phyloP scores from a whole-genome alignment of 2,329 filamentous ascomycete genomes.

The Lecanicillium sp. region DNA sequence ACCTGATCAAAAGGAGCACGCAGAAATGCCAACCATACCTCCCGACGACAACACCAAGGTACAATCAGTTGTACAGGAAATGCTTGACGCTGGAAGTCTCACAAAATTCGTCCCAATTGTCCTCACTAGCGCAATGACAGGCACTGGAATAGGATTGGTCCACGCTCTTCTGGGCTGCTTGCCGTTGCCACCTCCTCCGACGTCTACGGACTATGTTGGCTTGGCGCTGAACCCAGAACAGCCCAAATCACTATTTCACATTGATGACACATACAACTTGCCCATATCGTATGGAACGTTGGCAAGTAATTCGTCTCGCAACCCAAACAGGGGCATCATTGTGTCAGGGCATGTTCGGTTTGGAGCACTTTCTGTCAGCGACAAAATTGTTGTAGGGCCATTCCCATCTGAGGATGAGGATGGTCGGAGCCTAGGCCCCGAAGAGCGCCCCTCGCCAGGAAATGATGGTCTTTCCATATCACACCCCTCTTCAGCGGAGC shows the following conservation, averaged over 20 bases:
- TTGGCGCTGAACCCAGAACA: slow-evolving; percentile 49
- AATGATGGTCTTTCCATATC: slow-evolving; percentile 42
- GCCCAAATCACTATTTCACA: slow-evolving; percentile 66
- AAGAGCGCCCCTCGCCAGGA: slow-evolving; percentile 37
- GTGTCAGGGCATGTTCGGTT: slow-evolving; percentile 79
- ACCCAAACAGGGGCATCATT: slow-evolving; percentile 54
- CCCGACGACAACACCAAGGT: slow-evolving; percentile 49
- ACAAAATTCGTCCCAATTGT: slow-evolving; percentile 67
- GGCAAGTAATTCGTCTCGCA: slow-evolving; percentile 10
- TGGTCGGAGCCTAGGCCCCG: slow-evolving; percentile 26
- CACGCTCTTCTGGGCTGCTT: slow-evolving; percentile 74
- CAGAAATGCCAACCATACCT: slow-evolving; percentile 50
- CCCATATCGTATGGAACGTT: slow-evolving; percentile 45
- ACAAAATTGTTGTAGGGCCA: slow-evolving; percentile 71
- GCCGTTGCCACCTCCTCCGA: slow-evolving; percentile 55
- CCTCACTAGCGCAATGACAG: slow-evolving; percentile 79
- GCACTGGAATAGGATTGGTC: slow-evolving; percentile 69
- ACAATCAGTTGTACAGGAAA: slow-evolving; percentile 41
- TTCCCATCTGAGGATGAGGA: slow-evolving; percentile 53
- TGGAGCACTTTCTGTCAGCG: slow-evolving; percentile 68
- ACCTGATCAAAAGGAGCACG: slow-evolving; percentile 37
- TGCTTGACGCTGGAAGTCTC: slow-evolving; percentile 34
- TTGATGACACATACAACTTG: slow-evolving; percentile 83
- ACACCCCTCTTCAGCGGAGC: slow-evolving; percentile 44
- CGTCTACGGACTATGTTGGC: slow-evolving; percentile 45